Evolutionary conservation across 2,329 filamentous ascomycete genomes (phyloP).

Genomic region (Penicillium sp.): DNA sequence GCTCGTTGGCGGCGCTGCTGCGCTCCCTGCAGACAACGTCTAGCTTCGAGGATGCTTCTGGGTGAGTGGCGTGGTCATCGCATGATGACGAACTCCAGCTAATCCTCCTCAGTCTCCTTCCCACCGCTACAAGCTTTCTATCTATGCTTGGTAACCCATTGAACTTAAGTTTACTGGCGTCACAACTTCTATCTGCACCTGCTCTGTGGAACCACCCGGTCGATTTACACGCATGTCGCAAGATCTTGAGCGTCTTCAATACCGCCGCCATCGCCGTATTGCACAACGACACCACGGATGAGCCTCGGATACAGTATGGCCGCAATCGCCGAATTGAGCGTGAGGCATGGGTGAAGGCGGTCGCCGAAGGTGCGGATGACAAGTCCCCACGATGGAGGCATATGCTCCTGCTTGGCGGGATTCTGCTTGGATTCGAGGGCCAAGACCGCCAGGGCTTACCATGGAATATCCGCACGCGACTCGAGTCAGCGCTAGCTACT

Average conservation of each 20-base stretch:
- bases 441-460: conserved; percentile 60
- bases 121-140: conserved; percentile 45
- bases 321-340: conserved; percentile 49
- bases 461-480: conserved; percentile 55
- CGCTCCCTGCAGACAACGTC: conserved; percentile 56
- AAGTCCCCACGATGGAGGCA: conserved; percentile 72
- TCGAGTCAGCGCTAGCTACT: conserved; percentile 67
- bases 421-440: conserved; percentile 69
- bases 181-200: conserved; percentile 54
- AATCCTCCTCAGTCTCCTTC: conserved; percentile 45
- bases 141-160: conserved; percentile 54
- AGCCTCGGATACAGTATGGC: conserved; percentile 31
- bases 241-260: conserved; percentile 57
- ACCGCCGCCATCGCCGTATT: conserved; percentile 52
- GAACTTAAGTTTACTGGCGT: conserved; percentile 56
- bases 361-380: conserved; percentile 56
- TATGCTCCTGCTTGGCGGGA: conserved; percentile 68
- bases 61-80: conserved; percentile 38
- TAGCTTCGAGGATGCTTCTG: conserved; percentile 54
- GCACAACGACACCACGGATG: conserved; percentile 42
- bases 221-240: conserved; percentile 51
- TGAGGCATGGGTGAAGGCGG: conserved; percentile 55
- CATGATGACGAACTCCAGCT: conserved; percentile 10
- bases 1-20: conserved; percentile 55
- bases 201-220: conserved; percentile 54